Percentiles rank a stretch among this genome's conserved stretches.
phyloP scores from a whole-genome alignment of 495 filamentous ascomycete genomes.

The Aspergillus sclerotioniger region DNA sequence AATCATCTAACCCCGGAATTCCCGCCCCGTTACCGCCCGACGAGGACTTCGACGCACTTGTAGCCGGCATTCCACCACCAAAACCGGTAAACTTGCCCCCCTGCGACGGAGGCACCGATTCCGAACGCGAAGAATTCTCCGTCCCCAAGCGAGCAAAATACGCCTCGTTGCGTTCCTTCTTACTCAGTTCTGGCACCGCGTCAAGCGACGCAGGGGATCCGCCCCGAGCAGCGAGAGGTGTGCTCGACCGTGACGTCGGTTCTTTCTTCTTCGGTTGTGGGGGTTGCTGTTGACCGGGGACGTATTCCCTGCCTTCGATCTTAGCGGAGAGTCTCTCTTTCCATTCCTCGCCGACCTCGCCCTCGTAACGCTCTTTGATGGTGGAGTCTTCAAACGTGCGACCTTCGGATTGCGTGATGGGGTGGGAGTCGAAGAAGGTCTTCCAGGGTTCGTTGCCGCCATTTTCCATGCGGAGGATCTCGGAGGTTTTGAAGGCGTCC shows the following conservation, averaged over 20 bases:
- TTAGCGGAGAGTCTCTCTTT: slow-evolving; percentile 86
- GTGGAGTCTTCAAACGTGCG: slow-evolving; percentile 70
- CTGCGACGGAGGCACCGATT: slow-evolving; percentile 74
- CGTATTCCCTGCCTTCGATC: slow-evolving; percentile 81
- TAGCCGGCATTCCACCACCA: slow-evolving; percentile 61
- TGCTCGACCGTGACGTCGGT: slow-evolving; percentile 32
- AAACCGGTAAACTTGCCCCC: slow-evolving; percentile 93
- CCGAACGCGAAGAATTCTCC: slow-evolving; percentile 74
- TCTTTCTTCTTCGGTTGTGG: slow-evolving; percentile 33
- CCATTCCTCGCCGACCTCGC: slow-evolving; percentile 88
- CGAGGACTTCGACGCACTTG: slow-evolving; percentile 27
- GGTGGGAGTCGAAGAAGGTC: slow-evolving; percentile 73
- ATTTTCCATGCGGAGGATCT: slow-evolving; percentile 81
- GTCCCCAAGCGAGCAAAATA: slow-evolving; percentile 83
- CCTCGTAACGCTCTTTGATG: slow-evolving; percentile 80
- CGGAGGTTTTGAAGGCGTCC: slow-evolving; percentile 90
- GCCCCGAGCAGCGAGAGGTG: slow-evolving; percentile 29
- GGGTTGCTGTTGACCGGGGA: slow-evolving; percentile 53
- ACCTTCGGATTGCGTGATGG: slow-evolving; percentile 56
- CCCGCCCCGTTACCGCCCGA: slow-evolving; percentile 28
- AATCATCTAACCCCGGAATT: slow-evolving; percentile 70
- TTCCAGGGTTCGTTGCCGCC: slow-evolving; percentile 88
- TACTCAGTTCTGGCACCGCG: slow-evolving; percentile 18
- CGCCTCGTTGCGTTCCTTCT: slow-evolving; percentile 73
- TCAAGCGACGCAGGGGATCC: slow-evolving; percentile 34